Conservation (phyloP, 345 rosid species). For the Salix dunnii region DNA sequence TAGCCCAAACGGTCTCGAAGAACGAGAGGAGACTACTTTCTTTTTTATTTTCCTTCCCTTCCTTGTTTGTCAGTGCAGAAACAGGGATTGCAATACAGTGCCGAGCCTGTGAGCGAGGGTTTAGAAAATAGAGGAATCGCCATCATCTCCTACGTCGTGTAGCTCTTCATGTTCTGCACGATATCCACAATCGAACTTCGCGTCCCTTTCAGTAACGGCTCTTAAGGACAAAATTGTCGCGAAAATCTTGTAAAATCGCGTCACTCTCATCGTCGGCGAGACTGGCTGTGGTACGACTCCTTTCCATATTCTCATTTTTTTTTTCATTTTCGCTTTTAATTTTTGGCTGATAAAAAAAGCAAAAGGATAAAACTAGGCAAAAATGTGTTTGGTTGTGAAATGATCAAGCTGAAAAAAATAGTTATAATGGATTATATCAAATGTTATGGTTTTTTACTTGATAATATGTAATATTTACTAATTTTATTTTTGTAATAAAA, state of each 20-base stretch:
- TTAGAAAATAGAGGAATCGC: slow-evolving; percentile 35
- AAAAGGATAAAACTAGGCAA: neutral
- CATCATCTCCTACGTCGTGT: slow-evolving; percentile 49
- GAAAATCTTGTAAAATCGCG: slow-evolving; percentile 80
- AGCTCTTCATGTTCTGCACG: slow-evolving; percentile 43
- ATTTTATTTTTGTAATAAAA: too few species aligned
- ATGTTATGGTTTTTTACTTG: too few species aligned
- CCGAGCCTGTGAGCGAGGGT: neutral
- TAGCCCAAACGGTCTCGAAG: too few species aligned
- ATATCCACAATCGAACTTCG: slow-evolving; percentile 42
- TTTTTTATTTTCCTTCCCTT: neutral
- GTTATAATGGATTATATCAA: neutral
- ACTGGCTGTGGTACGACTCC: slow-evolving; percentile 81
- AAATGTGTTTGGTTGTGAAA: neutral
- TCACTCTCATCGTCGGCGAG: slow-evolving; percentile 90
- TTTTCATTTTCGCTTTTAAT: neutral
- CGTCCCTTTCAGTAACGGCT: slow-evolving; percentile 66
- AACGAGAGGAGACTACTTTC: neutral
- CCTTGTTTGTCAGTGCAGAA: neutral
- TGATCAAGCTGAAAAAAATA: neutral
- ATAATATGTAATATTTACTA: neutral
- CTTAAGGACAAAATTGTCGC: slow-evolving; percentile 65
- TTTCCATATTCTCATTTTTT: neutral
- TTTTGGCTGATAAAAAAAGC: neutral
- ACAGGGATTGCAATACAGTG: neutral